These are phyloP conservation scores for Anthracocystis panici-leucophaei DNA, from an alignment of 1,284 basidiomycete species.

Conservation along the genomic window DNA sequence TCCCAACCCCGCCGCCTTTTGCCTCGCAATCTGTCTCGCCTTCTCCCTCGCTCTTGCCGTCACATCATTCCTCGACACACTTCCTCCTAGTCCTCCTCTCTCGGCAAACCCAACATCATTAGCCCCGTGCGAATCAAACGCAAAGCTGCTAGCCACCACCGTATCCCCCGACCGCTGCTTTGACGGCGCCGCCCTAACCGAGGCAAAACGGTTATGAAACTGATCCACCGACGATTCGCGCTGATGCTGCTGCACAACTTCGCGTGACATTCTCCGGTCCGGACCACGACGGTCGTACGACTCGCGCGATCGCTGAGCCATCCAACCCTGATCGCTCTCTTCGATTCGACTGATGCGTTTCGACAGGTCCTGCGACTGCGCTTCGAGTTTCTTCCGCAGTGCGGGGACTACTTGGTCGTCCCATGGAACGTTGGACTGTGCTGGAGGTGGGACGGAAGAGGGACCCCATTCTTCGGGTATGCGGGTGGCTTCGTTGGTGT, in stretches of 20 bases:
- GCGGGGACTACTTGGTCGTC: constrained; percentile 59
- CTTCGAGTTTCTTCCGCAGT: constrained; percentile 51
- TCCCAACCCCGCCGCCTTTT: constrained; percentile 12
- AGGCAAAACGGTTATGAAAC: constrained; percentile 41
- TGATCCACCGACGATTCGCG: constrained; percentile 39
- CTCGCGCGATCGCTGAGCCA: constrained; percentile 8
- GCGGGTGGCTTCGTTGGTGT: constrained; percentile 13
- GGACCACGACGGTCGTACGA: constrained; percentile 11
- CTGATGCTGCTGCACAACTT: constrained; percentile 28
- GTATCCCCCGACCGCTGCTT: constrained; percentile 2
- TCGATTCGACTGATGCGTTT: constrained; percentile 53
- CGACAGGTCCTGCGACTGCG: constrained; percentile 33
- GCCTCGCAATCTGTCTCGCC: constrained; percentile 24
- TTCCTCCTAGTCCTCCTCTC: too few relatives aligned
- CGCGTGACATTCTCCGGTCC: constrained; percentile 25
- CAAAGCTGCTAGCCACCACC: constrained; percentile 8
- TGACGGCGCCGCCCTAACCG: constrained; percentile 9
- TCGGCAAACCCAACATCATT: not conserved
- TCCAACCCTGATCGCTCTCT: constrained; percentile 40
- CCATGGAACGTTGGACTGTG: constrained; percentile 34
- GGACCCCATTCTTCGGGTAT: constrained; percentile 47
- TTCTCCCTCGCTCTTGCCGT: constrained; percentile 38
- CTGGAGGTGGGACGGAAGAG: constrained; percentile 31
- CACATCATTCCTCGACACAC: constrained; percentile 15
- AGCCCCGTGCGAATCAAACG: constrained; percentile 8